Conservation (phyloP, 768 basidiomycete species). For the Hericium rajendrae region DNA sequence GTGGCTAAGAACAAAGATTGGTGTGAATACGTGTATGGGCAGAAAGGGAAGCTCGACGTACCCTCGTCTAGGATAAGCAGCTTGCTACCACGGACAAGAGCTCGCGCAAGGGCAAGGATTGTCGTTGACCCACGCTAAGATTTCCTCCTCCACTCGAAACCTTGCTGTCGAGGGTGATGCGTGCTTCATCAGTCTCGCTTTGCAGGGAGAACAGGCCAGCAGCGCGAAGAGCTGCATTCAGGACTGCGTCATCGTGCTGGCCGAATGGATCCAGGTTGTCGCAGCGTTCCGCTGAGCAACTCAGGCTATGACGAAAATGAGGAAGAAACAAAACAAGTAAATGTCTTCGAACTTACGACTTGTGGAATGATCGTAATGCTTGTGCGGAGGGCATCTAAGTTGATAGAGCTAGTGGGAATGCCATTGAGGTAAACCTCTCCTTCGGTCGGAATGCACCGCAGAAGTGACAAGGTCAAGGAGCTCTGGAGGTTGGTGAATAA, state of each 20-base stretch:
- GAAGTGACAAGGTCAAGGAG: constrained; percentile 40
- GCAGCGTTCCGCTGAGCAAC: constrained; percentile 44
- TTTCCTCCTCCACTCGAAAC: constrained; percentile 37
- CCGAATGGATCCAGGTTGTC: constrained; percentile 56
- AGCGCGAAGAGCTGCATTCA: constrained; percentile 39
- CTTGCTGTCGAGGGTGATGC: constrained; percentile 34
- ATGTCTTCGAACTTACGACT: constrained; percentile 24
- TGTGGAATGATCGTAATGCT: constrained; percentile 55
- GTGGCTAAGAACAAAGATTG: not conserved
- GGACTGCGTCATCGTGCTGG: constrained; percentile 40
- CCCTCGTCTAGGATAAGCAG: constrained; percentile 51
- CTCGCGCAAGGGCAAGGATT: constrained; percentile 52
- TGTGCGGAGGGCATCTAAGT: constrained; percentile 42
- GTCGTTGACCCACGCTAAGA: constrained; percentile 50
- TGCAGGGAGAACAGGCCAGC: constrained; percentile 37
- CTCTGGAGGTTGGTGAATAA: constrained; percentile 19
- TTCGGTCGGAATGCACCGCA: constrained; percentile 44
- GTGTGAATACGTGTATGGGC: not conserved
- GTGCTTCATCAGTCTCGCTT: constrained; percentile 25
- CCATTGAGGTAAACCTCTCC: constrained; percentile 46
- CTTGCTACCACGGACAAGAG: constrained; percentile 48
- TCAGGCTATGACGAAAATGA: constrained; percentile 27
- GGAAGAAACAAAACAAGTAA: not conserved
- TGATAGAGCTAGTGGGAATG: constrained; percentile 33
- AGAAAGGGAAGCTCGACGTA: constrained; percentile 10